Base-by-base conservation (phyloP, 352 stramenopile genomes). In the Phytophthora cactorum region DNA sequence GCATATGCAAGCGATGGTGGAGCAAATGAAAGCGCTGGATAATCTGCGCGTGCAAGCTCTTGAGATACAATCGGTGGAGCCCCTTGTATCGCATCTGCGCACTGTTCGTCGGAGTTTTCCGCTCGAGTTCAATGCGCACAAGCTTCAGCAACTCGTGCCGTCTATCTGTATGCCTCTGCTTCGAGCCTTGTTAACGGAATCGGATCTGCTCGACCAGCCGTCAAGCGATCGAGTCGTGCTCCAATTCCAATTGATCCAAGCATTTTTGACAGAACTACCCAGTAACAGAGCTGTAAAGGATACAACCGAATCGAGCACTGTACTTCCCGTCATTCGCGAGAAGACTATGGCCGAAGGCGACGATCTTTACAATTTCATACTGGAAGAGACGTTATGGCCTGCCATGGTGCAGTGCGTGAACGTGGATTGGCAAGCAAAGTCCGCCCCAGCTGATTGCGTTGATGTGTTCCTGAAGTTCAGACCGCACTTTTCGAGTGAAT, bases 301-400 rank as follows among this genome's bases (percentile, higher is more conserved):
- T 46, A 8, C 50, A 11, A 44, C 56, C 32, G 29, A 54, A 29
- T 47, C 62, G 27, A 55, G 68, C 25, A 73, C 68, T 49, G 71
- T 91, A 11, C 84, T 92, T 29, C 79, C 86, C 9, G 70, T 90
- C 14, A 92, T 94, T 47, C 79, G 78, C 39, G 82, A 92, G 39
- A 89, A 91, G 49, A 72, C 76, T 0, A 78, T 79, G 64, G 77
- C 68, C 4, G 64, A 82, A 15, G 81, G 82, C 9, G 79, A 89
- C 50, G 81, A 92, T 28, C 57, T 92, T 10, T 93, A 92, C 70
- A 95, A 95, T 53, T 86, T 80, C 41, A 80, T 95, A 4, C 60
- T 95, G 32, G 87, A 95, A 58, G 83, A 93, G 65, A 77, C 79
- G 4, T 65, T 95, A 10, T 95, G 87, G 87, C 83, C 83, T 17